These are phyloP conservation scores for Candida ortonii DNA, from an alignment of 805 yeast genomes.

Conservation along the genomic window DNA sequence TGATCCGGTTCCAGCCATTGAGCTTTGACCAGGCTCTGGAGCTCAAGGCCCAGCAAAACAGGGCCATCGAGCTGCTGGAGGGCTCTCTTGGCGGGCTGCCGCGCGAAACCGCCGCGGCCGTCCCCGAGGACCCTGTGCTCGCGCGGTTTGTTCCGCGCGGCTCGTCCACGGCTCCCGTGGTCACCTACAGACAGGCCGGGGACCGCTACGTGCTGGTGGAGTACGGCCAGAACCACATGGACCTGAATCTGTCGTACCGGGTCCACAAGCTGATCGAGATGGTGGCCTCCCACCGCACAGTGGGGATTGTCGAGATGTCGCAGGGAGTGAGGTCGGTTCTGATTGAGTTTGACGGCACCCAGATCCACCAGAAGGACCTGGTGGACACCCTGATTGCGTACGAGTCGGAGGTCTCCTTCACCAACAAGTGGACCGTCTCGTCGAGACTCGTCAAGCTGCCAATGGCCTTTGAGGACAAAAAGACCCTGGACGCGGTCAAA, in stretches of 20 bases:
- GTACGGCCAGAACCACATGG: conserved; percentile 87
- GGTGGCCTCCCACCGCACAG: conserved; percentile 61
- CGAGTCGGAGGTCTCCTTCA: conserved; percentile 71
- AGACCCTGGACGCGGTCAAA: conserved; percentile 83
- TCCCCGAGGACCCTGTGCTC: conserved; percentile 77
- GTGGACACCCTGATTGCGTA: conserved; percentile 65
- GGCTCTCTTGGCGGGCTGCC: conserved; percentile 38
- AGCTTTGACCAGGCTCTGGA: conserved; percentile 63
- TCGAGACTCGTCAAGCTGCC: conserved; percentile 84
- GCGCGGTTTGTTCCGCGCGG: conserved; percentile 46
- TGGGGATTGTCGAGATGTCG: conserved; percentile 91
- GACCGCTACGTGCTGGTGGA: conserved; percentile 90
- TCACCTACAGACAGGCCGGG: conserved; percentile 93
- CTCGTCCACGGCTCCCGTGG: conserved; percentile 55
- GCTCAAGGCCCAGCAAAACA: conserved; percentile 62
- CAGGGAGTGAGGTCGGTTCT: conserved; percentile 95
- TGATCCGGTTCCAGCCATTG: conserved; percentile 76
- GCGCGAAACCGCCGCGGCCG: conserved; percentile 40
- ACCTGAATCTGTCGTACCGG: conserved; percentile 79
- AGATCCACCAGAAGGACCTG: conserved; percentile 59
- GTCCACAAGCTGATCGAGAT: conserved; percentile 76
- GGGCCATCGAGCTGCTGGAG: conserved; percentile 41
- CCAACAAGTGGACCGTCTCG: conserved; percentile 80
- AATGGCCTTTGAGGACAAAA: conserved; percentile 93
- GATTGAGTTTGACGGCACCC: conserved; percentile 71